phyloP scores from a whole-genome alignment of 116 monocot genomes.

The Dioscorea cayenensis region DNA sequence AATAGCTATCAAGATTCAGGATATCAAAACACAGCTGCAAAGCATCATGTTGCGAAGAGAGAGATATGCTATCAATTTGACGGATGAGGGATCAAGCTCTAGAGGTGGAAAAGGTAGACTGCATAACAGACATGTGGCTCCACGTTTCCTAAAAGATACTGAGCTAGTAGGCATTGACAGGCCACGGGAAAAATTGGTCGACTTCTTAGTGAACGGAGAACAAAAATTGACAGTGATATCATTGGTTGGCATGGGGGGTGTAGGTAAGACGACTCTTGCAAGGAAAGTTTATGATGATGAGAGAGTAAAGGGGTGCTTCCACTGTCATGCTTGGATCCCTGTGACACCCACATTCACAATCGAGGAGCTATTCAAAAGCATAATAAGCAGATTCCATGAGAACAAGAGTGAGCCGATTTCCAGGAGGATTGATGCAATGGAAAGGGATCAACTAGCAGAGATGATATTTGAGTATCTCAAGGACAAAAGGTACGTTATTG shows the following conservation, averaged over 20 bases:
- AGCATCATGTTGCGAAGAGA: constrained; percentile 12
- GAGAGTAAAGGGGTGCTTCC: constrained; percentile 8
- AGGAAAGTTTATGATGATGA: constrained; percentile 10
- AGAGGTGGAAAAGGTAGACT: constrained; percentile 1
- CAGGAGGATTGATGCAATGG: constrained; percentile 9
- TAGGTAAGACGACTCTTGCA: constrained; percentile 16
- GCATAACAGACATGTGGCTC: constrained; percentile 15
- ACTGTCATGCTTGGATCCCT: constrained; percentile 10
- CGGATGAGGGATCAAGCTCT: constrained; percentile 3
- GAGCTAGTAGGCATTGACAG: constrained; percentile 12
- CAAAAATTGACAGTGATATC: constrained; percentile 9
- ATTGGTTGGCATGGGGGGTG: constrained; percentile 15
- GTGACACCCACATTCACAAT: constrained; percentile 9
- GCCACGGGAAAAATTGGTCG: constrained; percentile 1
- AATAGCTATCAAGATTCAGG: constrained; percentile 9
- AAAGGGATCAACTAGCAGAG: constrained; percentile 9
- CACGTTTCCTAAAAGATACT: constrained; percentile 10
- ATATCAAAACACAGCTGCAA: constrained; percentile 9
- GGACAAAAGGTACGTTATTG: constrained; percentile 10
- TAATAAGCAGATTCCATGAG: constrained; percentile 6
- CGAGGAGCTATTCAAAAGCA: constrained; percentile 5
- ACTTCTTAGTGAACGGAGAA: constrained; percentile 9
- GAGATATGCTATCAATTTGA: constrained; percentile 2
- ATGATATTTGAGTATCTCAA: not conserved
- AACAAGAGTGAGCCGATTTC: constrained; percentile 3